Percentiles rank a stretch among this genome's conserved stretches.
Evolutionary conservation across 148 eudicot genomes (phyloP).

Genomic region (Tetragonia tetragonoides): DNA sequence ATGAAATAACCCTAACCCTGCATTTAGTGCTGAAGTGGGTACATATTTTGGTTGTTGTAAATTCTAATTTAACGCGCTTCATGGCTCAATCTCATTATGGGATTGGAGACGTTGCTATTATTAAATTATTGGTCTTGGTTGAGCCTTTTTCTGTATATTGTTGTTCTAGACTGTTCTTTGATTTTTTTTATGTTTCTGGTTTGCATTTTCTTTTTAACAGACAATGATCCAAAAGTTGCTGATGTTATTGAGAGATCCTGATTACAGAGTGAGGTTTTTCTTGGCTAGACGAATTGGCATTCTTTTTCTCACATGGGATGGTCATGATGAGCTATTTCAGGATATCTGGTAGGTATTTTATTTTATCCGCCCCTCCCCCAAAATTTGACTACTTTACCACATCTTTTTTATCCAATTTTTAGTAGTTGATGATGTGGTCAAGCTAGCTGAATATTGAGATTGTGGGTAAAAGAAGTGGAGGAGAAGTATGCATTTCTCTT

Average conservation of each 20-base stretch:
- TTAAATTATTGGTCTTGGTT: not conserved
- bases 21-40: not conserved
- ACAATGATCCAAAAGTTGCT: constrained; percentile 81
- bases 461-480: not conserved
- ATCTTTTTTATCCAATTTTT: not conserved
- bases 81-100: not conserved
- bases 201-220: constrained; percentile 33
- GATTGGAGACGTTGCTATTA: not conserved
- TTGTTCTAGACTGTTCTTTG: not conserved
- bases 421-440: not conserved
- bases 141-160: not conserved
- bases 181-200: not conserved
- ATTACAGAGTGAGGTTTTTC: constrained; percentile 76
- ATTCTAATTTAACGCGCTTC: not conserved
- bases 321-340: constrained; percentile 86
- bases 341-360: constrained; percentile 71
- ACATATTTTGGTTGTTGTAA: not conserved
- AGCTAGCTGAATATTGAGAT: not conserved
- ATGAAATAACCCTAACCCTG: not conserved
- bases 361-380: not conserved
- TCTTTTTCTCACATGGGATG: constrained; percentile 98
- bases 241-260: constrained; percentile 75
- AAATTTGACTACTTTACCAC: not conserved
- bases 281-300: constrained; percentile 79
- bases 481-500: not conserved